Base-by-base conservation (phyloP, 805 yeast species). In the Ogataea angusta region DNA sequence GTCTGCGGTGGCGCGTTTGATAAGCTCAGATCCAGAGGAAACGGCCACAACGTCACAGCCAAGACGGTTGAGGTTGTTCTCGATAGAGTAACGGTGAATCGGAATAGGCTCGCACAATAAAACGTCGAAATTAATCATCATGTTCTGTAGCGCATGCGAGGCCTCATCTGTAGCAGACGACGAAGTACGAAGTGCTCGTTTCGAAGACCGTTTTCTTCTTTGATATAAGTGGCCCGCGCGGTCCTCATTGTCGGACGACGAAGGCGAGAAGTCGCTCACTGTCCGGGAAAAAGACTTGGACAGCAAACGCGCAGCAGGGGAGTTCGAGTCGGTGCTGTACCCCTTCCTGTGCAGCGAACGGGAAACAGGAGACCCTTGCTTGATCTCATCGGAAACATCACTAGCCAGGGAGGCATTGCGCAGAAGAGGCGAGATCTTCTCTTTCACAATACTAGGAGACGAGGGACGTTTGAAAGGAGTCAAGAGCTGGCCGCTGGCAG, bases 71-170 rank as follows among this genome's bases (percentile, higher is more conserved):
- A 91, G 66, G 46, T 81, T 71, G 43, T 73, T 76, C 30, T 78
- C 73, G 19, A 82, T 73, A 10, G 86, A 71, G 53, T 76, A 85
- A 35, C 95, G 65, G 50, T 86, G 81, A 42, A 83, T 83, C 0
- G 96, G 93, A 45, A 86, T 85, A 2, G 93, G 88, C 53, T 88
- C 96, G 62, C 96, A 89, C 10, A 88, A 68, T 33, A 91, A 66
- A 4, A 89, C 80, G 57, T 86, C 90, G 50, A 85, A 60, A 24
- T 51, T 48, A 26, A 57, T 47, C 22, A 48, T 48, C 48, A 48
- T 36, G 23, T 48, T 39, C 28, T 51, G 42, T 17, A 52, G 37
- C 1, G 47, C 50, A 25, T 40, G 47, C 4, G 52, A 37, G 5
- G 51, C 30, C n/a, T 43, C 51, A 17, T 47, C 46, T n/a, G 48